Evolutionary conservation across 2,329 filamentous ascomycete genomes (phyloP), one percentile per base, ranked within the genome.

Genomic region (Aspergillus uvarum): DNA sequence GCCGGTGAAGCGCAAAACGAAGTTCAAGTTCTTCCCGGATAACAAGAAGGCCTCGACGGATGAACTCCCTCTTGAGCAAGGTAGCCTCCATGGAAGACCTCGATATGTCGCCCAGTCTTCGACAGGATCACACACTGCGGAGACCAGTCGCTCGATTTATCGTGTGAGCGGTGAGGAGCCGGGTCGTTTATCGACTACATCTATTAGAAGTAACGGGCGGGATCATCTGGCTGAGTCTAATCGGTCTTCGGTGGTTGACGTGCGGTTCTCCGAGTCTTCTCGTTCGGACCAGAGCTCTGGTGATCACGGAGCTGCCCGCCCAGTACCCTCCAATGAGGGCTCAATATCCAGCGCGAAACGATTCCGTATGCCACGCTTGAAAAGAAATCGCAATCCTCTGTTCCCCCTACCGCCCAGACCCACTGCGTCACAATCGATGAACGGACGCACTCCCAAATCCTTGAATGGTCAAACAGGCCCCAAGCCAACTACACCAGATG

Each of bases 341-440:
- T 79, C 84, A 82, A 42, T 48, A 31, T 85, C 85, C 5, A 87
- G 85, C 38, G 89, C 84, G 22, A 89, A 89, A 26, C 91, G 96
- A 72, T 96, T 97, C 73, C 88, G 87, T 59, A 82, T 98, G 63
- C 86, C 89, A 35, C 89, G 92, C 55, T 84, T 92, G 64, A 90
- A 87, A 69, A 89, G 87, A 69, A 92, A 89, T 70, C 87, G 89
- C 61, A 88, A 86, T 29, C 85, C 91, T 3, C 79, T 98, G 38
- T 98, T 98, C 69, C 93, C 94, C 59, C 82, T 98, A n/a, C 92
- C 92, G 47, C 87, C 94, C 64, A 92, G 89, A 74, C 83, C 86
- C 47, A 60, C 66, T 49, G 32, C 57, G 54, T 7, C 54, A 54
- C 22, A 54, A 19, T 59, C 63, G 47, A 55, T 56, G 35, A 50